These are phyloP conservation scores for Luffa aegyptiaca DNA, from an alignment of 306 rosid species.

Conservation along the genomic window DNA sequence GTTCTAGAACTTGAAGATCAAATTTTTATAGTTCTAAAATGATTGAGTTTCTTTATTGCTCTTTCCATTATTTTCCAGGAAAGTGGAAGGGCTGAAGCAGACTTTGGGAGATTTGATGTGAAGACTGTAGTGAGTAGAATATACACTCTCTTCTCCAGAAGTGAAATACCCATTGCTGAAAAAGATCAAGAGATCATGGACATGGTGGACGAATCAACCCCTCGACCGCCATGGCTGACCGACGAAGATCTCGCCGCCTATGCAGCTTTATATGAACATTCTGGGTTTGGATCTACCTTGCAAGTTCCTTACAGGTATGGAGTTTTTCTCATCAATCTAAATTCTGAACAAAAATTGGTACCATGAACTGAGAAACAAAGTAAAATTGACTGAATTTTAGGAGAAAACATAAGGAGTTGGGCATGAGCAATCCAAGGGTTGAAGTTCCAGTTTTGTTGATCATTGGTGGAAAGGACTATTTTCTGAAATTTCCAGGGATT, in stretches of 20 bases:
- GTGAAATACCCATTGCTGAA: slow-evolving; percentile 56
- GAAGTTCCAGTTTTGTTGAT: slow-evolving; percentile 47
- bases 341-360: not conserved
- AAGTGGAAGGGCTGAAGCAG: slow-evolving; percentile 76
- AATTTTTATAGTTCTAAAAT: too few relatives aligned
- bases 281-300: slow-evolving; percentile 59
- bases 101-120: slow-evolving; percentile 58
- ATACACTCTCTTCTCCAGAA: slow-evolving; percentile 66
- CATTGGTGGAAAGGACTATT: slow-evolving; percentile 58
- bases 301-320: slow-evolving; percentile 69
- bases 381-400: not conserved
- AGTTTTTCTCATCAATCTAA: not conserved
- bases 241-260: slow-evolving; percentile 69
- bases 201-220: slow-evolving; percentile 51
- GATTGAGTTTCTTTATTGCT: too few relatives aligned
- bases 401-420: slow-evolving; percentile 36
- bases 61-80: slow-evolving; percentile 19
- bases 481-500: slow-evolving; percentile 51
- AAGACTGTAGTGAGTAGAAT: slow-evolving; percentile 53
- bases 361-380: too few relatives aligned
- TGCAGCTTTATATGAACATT: slow-evolving; percentile 52
- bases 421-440: slow-evolving; percentile 29
- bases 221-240: slow-evolving; percentile 66
- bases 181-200: slow-evolving; percentile 80
- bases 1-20: too few relatives aligned